These are phyloP conservation scores for Choanephora cucurbitarum DNA, from an alignment of 371 early-diverging fungal genomes.

Conservation along the genomic window DNA sequence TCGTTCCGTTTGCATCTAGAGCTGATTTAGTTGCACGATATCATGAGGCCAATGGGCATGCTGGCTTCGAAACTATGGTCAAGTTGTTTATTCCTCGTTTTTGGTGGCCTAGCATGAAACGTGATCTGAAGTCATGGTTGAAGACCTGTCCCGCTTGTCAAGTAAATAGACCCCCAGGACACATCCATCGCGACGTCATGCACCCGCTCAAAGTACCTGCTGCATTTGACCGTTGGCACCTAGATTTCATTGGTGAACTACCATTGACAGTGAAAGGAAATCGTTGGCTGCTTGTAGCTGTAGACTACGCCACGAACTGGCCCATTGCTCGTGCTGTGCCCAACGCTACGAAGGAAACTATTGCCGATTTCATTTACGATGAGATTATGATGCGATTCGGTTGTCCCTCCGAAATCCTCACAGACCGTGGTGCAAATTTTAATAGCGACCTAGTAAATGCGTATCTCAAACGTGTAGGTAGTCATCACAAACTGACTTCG, in stretches of 20 bases:
- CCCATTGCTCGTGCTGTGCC: conserved; percentile 32
- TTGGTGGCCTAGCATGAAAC: conserved; percentile 3
- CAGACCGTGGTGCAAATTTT: conserved; percentile 27
- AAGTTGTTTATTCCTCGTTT: neutral
- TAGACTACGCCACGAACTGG: conserved; percentile 10
- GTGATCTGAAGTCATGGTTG: conserved; percentile 11
- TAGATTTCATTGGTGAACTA: conserved; percentile 30
- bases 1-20: neutral
- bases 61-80: neutral
- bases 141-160: conserved; percentile 18
- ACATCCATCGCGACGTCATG: conserved; percentile 9
- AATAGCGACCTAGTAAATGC: conserved; percentile 4
- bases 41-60: conserved; percentile 3
- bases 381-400: conserved; percentile 31
- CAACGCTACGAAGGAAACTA: conserved; percentile 6
- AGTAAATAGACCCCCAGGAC: conserved; percentile 4
- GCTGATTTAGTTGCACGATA: conserved; percentile 1
- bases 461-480: conserved; percentile 4
- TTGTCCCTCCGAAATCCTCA: conserved; percentile 22
- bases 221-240: conserved; percentile 24
- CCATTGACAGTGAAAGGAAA: conserved; percentile 23
- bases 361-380: conserved; percentile 32
- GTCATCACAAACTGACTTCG: conserved; percentile 18
- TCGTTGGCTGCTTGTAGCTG: conserved; percentile 14
- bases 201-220: conserved; percentile 9